phyloP scores from a whole-genome alignment of 2,329 filamentous ascomycete species.

The Mycosphaerelloides madeirae region DNA sequence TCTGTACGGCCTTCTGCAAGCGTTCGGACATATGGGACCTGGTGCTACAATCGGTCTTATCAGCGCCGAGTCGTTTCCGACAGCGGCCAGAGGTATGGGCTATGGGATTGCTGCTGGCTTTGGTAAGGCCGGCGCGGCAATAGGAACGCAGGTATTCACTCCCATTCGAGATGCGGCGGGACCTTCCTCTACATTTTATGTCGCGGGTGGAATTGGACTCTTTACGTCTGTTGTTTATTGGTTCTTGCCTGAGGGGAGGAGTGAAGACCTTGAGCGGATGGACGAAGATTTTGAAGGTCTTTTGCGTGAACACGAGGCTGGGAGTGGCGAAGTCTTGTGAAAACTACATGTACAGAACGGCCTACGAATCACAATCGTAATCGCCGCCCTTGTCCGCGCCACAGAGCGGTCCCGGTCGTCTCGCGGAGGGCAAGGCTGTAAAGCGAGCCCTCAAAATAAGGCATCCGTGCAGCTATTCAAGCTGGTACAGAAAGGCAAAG shows the following conservation, averaged over 20 bases:
- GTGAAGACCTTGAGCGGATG: slow-evolving; percentile 14
- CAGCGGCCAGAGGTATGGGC: slow-evolving; percentile 49
- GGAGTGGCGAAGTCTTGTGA: too few relatives aligned
- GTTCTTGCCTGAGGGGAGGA: slow-evolving; percentile 19
- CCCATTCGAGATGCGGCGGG: slow-evolving; percentile 36
- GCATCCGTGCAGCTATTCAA: too few relatives aligned
- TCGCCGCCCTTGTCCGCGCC: too few relatives aligned
- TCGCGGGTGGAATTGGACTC: slow-evolving; percentile 18
- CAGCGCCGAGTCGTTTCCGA: slow-evolving; percentile 50
- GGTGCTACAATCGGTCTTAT: slow-evolving; percentile 50
- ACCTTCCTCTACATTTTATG: slow-evolving; percentile 19
- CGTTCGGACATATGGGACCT: slow-evolving; percentile 47
- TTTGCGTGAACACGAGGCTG: background rate
- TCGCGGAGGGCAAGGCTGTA: too few relatives aligned
- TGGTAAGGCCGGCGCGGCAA: slow-evolving; percentile 49
- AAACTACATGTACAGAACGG: too few relatives aligned
- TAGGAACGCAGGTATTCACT: slow-evolving; percentile 50
- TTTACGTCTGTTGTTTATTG: slow-evolving; percentile 20
- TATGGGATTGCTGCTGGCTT: slow-evolving; percentile 50
- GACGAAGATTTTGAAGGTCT: slow-evolving; percentile 21
- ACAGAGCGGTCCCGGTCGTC: too few relatives aligned
- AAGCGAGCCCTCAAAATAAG: too few relatives aligned
- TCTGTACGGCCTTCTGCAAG: slow-evolving; percentile 51
- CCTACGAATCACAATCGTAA: too few relatives aligned
- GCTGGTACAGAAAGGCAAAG: too few relatives aligned